These are phyloP conservation scores for Coniochaeta prunicola DNA, from an alignment of 2,329 filamentous ascomycete genomes.

Conservation along the genomic window DNA sequence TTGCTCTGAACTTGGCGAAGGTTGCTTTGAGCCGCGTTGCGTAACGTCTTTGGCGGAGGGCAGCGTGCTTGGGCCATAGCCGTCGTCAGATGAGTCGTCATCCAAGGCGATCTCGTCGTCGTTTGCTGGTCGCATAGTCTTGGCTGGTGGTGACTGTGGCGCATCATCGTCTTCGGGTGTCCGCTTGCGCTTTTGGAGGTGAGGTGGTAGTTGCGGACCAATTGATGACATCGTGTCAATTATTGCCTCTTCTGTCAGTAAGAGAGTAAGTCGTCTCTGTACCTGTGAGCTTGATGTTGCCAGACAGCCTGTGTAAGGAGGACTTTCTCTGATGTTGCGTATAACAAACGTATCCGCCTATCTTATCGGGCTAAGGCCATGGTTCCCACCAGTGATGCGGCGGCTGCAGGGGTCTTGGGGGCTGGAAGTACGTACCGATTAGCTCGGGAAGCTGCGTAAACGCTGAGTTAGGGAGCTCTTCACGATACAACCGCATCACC, in stretches of 20 bases:
- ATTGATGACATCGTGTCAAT: constrained; percentile 53
- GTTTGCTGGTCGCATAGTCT: constrained; percentile 41
- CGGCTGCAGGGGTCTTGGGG: background rate
- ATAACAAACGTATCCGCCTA: background rate
- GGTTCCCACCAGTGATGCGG: background rate
- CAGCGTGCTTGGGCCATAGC: constrained; percentile 29
- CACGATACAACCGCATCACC: background rate
- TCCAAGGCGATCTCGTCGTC: constrained; percentile 40
- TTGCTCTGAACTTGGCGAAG: constrained; percentile 19
- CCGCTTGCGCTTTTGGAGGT: constrained; percentile 58
- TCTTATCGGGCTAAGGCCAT: background rate
- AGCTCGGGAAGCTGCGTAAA: background rate
- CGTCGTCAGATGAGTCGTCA: constrained; percentile 32
- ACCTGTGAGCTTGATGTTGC: background rate
- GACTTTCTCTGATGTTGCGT: too few relatives aligned
- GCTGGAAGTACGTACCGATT: background rate
- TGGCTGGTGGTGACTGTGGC: constrained; percentile 34
- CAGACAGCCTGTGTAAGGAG: background rate
- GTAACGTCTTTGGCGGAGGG: constrained; percentile 9
- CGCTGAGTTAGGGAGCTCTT: background rate
- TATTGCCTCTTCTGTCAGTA: background rate
- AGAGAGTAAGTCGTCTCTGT: background rate
- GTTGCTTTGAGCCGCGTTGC: constrained; percentile 23
- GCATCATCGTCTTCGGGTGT: constrained; percentile 33
- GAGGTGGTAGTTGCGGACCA: constrained; percentile 62